A percentile compares a stretch with the other conserved stretches of the same genome.
These are phyloP conservation scores for Kitagawia praeruptora DNA, from an alignment of 129 eudicot species.

Conservation along the genomic window DNA sequence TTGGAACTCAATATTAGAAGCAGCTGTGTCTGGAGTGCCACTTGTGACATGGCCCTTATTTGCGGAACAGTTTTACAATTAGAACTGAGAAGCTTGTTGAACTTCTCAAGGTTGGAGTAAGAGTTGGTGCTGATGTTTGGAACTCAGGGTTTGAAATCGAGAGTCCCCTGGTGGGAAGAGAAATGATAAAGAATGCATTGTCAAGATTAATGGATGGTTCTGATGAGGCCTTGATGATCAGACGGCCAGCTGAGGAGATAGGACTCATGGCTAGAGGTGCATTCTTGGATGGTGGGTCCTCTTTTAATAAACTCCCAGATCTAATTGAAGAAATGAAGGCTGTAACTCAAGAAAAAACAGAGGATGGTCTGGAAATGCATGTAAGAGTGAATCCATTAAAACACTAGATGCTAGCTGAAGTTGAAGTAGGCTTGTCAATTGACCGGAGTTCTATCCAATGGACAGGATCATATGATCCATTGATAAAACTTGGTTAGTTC, in stretches of 20 bases:
- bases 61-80: slow-evolving; percentile 39
- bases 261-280: neutral
- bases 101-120: slow-evolving; percentile 26
- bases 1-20: slow-evolving; percentile 42
- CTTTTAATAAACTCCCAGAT: neutral
- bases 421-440: no score
- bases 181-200: neutral
- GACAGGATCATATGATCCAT: no score
- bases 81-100: slow-evolving; percentile 24
- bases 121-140: slow-evolving; percentile 29
- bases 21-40: slow-evolving; percentile 31
- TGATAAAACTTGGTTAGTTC: no score
- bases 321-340: neutral
- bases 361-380: neutral
- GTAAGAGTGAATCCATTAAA: neutral
- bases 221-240: no score
- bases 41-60: slow-evolving; percentile 47
- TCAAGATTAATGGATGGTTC: slow-evolving; percentile 1
- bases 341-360: neutral
- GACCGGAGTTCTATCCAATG: no score
- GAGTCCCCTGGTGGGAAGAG: neutral
- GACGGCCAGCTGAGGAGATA: neutral
- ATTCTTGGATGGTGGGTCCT: slow-evolving; percentile 16
- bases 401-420: neutral
- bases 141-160: neutral